Conservation (phyloP, 2,329 filamentous ascomycete genomes). For the Aureobasidium leucospermi region DNA sequence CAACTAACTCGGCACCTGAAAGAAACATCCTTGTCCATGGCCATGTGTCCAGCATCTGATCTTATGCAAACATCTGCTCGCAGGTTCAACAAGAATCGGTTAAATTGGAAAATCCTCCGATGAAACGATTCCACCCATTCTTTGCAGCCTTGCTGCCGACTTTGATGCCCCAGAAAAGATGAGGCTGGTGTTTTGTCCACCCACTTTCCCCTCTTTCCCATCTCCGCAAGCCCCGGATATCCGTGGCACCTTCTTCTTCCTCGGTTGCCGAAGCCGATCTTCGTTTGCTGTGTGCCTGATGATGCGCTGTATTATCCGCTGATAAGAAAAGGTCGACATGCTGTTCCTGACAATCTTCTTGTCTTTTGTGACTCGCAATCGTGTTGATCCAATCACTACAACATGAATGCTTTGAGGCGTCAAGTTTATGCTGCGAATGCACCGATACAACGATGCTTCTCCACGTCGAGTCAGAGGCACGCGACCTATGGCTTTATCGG, state of each 20-base stretch:
- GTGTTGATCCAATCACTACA: not conserved
- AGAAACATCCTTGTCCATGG: not conserved
- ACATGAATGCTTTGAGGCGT: conserved; percentile 14
- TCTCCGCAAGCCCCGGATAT: conserved; percentile 4
- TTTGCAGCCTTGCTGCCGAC: not conserved
- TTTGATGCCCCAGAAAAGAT: not conserved
- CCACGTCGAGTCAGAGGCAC: conserved; percentile 34
- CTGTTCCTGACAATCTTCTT: not conserved
- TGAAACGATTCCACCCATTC: not conserved
- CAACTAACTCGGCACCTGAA: not conserved
- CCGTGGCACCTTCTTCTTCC: conserved; percentile 6
- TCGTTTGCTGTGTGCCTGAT: not conserved
- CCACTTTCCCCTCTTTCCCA: conserved; percentile 2
- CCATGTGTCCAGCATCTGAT: not conserved
- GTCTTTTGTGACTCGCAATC: not conserved
- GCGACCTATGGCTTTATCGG: conserved; percentile 45
- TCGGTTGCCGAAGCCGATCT: conserved; percentile 4
- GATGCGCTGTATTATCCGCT: not conserved
- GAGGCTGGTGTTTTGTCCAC: not conserved
- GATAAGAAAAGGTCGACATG: not conserved
- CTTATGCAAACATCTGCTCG: not conserved
- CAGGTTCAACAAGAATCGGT: not conserved
- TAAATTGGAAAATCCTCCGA: not conserved
- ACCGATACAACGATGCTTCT: conserved; percentile 34
- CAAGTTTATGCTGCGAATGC: conserved; percentile 16